phyloP scores from a whole-genome alignment of 306 rosid species.

The Dalbergia cochinchinensis region DNA sequence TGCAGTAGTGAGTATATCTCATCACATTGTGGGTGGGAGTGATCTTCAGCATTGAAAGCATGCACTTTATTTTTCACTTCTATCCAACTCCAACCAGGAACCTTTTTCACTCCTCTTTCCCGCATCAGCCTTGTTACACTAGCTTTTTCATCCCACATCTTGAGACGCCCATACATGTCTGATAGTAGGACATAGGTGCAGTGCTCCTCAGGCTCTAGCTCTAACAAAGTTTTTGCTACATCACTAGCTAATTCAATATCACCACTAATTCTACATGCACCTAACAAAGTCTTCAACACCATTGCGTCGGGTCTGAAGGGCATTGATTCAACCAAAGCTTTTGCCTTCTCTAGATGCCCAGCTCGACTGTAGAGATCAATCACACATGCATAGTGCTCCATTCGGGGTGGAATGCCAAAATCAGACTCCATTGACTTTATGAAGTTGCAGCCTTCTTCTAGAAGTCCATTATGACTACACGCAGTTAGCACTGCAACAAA shows the following conservation, averaged over 20 bases:
- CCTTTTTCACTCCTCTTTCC: constrained; percentile 78
- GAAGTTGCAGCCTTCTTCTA: constrained; percentile 70
- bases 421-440: constrained; percentile 64
- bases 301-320: constrained; percentile 74
- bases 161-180: constrained; percentile 71
- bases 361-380: constrained; percentile 74
- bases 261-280: constrained; percentile 79
- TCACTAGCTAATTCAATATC: constrained; percentile 77
- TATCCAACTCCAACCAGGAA: constrained; percentile 94
- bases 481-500: constrained; percentile 87
- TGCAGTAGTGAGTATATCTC: constrained; percentile 60
- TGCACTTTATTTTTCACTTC: constrained; percentile 73
- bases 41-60: constrained; percentile 88
- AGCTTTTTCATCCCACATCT: constrained; percentile 78
- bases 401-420: constrained; percentile 62
- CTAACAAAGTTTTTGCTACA: constrained; percentile 67
- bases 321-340: constrained; percentile 72
- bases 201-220: constrained; percentile 84
- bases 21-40: constrained; percentile 58
- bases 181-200: constrained; percentile 79
- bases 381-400: constrained; percentile 91
- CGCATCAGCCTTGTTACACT: constrained; percentile 76
- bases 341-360: constrained; percentile 69
- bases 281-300: constrained; percentile 80
- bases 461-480: constrained; percentile 83